phyloP scores from a whole-genome alignment of 2,329 filamentous ascomycete genomes.

The Mycosphaerella sp. region DNA sequence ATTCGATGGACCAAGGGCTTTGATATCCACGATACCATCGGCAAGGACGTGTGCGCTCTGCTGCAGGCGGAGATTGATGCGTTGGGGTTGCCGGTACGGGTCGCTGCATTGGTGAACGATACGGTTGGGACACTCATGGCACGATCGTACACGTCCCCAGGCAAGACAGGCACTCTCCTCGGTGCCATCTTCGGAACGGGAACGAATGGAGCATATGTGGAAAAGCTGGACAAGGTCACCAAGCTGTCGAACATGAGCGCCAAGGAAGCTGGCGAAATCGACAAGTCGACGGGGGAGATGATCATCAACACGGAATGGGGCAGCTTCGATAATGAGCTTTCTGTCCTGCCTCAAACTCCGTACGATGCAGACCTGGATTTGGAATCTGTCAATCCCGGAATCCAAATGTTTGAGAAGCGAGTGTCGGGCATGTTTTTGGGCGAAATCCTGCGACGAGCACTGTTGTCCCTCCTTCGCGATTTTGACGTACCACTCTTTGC shows the following conservation, averaged over 20 bases:
- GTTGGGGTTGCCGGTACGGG: constrained; percentile 78
- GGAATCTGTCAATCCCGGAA: constrained; percentile 79
- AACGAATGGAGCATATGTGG: constrained; percentile 95
- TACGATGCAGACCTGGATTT: constrained; percentile 76
- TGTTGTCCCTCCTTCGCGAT: constrained; percentile 66
- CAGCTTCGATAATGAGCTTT: constrained; percentile 90
- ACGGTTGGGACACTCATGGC: constrained; percentile 98
- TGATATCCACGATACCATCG: constrained; percentile 88
- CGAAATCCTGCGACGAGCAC: constrained; percentile 75
- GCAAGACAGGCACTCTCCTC: constrained; percentile 78
- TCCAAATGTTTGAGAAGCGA: constrained; percentile 99
- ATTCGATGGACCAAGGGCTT: constrained; percentile 99
- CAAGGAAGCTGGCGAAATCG: constrained; percentile 52
- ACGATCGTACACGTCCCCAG: constrained; percentile 86
- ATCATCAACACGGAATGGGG: constrained; percentile 99
- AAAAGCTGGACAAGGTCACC: constrained; percentile 78
- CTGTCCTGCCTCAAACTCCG: constrained; percentile 74
- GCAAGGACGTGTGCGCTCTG: constrained; percentile 87
- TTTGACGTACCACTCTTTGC: constrained; percentile 64
- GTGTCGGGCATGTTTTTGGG: constrained; percentile 98
- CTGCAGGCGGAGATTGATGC: constrained; percentile 85
- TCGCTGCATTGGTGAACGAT: constrained; percentile 95
- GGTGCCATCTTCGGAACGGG: constrained; percentile 97
- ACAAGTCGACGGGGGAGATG: constrained; percentile 82
- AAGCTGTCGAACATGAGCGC: constrained; percentile 54